These are phyloP conservation scores for Trichoderma sp. DNA, from an alignment of 2,329 filamentous ascomycete genomes.

Conservation along the genomic window DNA sequence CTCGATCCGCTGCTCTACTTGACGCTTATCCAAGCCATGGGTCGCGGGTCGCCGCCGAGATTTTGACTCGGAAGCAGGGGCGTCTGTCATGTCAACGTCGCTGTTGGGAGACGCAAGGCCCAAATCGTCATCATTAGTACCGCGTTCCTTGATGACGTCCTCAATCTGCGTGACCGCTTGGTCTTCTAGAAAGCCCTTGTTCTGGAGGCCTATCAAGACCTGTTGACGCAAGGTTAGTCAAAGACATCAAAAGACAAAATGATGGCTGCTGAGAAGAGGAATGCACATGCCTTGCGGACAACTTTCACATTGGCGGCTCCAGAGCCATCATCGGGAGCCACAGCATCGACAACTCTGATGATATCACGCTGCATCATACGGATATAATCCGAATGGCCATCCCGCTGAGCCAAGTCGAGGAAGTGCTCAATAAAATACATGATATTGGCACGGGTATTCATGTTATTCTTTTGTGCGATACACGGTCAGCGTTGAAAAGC, in stretches of 20 bases:
- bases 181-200: conserved; percentile 70
- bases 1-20: conserved; percentile 94
- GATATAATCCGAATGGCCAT: conserved; percentile 77
- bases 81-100: conserved; percentile 44
- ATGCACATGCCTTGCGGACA: conserved; percentile 68
- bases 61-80: conserved; percentile 44
- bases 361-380: conserved; percentile 96
- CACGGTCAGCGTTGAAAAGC: neutral
- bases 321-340: conserved; percentile 81
- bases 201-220: conserved; percentile 69
- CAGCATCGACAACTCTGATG: conserved; percentile 84
- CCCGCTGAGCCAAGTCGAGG: conserved; percentile 78
- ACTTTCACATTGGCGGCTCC: conserved; percentile 94
- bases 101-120: conserved; percentile 54
- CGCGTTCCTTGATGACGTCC: conserved; percentile 77
- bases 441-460: conserved; percentile 97
- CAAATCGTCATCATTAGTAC: conserved; percentile 61
- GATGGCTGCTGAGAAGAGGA: neutral
- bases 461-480: conserved; percentile 66
- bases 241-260: neutral
- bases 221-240: conserved; percentile 31
- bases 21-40: conserved; percentile 70
- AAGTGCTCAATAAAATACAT: conserved; percentile 99
- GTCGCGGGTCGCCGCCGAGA: conserved; percentile 36
- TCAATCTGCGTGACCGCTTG: conserved; percentile 80